Evolutionary conservation across 176 grass and related monocot species (phyloP).

Genomic region (Hordeum marinum): DNA sequence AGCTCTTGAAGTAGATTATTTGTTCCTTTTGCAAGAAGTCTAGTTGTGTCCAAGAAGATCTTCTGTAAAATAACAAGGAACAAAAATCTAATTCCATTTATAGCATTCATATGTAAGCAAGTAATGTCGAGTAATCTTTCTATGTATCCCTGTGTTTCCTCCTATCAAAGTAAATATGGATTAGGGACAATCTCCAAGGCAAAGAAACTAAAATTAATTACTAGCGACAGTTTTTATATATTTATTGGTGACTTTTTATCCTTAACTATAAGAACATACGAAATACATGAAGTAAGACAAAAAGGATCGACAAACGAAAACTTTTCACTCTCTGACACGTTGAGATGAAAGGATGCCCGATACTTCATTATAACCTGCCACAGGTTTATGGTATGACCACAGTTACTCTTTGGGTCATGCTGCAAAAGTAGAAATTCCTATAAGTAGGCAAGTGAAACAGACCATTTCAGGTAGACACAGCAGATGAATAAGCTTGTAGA

Average conservation of each 20-base stretch:
- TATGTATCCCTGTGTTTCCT: background rate
- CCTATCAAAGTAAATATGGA: background rate
- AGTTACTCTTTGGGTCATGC: background rate
- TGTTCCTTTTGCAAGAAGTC: background rate
- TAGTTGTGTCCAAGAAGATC: background rate
- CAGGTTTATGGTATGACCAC: background rate
- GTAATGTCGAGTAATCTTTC: background rate
- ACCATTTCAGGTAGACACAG: slow-evolving; percentile 27
- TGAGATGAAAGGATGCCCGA: background rate
- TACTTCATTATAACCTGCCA: background rate
- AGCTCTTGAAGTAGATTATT: background rate
- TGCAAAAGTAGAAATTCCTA: background rate
- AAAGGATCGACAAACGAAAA: background rate
- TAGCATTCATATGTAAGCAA: background rate
- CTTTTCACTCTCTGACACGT: background rate
- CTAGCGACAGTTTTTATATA: background rate
- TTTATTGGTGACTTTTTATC: background rate
- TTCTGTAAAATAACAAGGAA: background rate
- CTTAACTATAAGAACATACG: background rate
- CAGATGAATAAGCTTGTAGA: slow-evolving; percentile 21
- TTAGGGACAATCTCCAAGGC: background rate
- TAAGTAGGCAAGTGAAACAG: background rate
- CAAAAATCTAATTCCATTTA: background rate
- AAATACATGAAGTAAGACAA: background rate
- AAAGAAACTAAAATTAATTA: background rate